Base-by-base conservation (phyloP, 1,284 basidiomycete genomes). In the Puccinia novopanici region DNA sequence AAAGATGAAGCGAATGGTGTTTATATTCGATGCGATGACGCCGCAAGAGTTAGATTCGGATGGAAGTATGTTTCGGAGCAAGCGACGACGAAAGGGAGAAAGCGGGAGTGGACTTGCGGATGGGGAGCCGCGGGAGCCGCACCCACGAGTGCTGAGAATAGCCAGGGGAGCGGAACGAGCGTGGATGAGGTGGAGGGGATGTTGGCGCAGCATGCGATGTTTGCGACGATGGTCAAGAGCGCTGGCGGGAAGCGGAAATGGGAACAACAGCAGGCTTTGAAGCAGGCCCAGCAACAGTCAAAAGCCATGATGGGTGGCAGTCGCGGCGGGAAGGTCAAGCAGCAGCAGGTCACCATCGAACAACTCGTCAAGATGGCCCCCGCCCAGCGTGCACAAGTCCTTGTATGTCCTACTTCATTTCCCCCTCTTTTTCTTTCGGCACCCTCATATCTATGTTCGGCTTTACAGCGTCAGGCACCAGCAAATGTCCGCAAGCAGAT, bases 21-120 rank as follows among this genome's bases (percentile, higher is more conserved):
- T 93, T 88, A 98, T 99, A 85, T 98, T 94, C 30, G 96, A 99
- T 87, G 94, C 93, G 84, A 99, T 99, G 96, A 93, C 94, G 57
- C 90, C 91, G 22, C 88, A 88, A 78, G 97, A 99, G 87, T 90
- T 99, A 79, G 95, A 99, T 87, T 96, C 93, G n/a, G 96, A 99
- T 85, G 97, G 96, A 15, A 88, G 91, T 57, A 89, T 90, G 57
- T 96, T 97, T 87, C 82, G 37, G 8, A 45, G 24, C 22, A 75
- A 71, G n/a, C n/a, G n/a, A 24, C 75, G 75, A 81, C 34, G 72
- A 19, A 67, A 78, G 55, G 72, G 75, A 68, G 75, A 75, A 22
- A 52, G 37, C 27, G 19, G 22, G 2, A 45, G 52, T 34, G 72
- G 57, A 12, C 65, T 81, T 48, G 42, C 54, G 27, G 82, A 83